A percentile compares a stretch with the other conserved stretches of the same genome.
Evolutionary conservation across 208 protist genomes (phyloP).

Genomic region (Leishmania tropica): DNA sequence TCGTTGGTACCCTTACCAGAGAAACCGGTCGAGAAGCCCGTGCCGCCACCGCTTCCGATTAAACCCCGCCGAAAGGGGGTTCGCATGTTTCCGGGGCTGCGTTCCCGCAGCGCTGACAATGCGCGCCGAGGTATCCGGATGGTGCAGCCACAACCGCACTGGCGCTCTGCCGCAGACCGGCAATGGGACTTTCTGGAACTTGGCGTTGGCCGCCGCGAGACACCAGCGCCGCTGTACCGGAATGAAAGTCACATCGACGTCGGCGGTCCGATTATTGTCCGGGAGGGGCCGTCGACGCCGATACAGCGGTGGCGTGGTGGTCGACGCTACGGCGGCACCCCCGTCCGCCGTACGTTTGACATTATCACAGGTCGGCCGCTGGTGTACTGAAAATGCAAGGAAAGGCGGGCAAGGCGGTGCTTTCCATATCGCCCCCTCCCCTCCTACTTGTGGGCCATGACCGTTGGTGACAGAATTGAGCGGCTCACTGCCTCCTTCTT

Average conservation of each 20-base stretch:
- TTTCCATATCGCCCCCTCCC: no score
- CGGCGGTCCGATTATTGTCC: conserved; percentile 14
- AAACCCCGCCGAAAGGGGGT: conserved; percentile 45
- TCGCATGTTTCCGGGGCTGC: conserved; percentile 51
- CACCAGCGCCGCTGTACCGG: conserved; percentile 23
- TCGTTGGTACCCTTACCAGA: conserved; percentile 58
- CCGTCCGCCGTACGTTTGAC: conserved; percentile 47
- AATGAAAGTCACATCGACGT: conserved; percentile 55
- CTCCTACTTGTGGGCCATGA: neutral
- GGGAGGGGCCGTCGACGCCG: neutral
- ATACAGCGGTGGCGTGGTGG: conserved; percentile 43
- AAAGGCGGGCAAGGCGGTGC: neutral
- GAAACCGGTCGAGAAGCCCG: conserved; percentile 31
- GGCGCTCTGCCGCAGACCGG: conserved; percentile 47
- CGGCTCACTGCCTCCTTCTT: neutral
- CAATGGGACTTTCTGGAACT: conserved; percentile 52
- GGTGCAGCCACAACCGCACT: conserved; percentile 62
- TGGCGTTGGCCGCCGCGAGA: conserved; percentile 31
- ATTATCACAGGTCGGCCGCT: conserved; percentile 69
- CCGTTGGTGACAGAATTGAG: neutral
- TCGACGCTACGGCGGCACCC: conserved; percentile 27
- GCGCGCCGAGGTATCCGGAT: conserved; percentile 55
- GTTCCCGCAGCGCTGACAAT: conserved; percentile 39
- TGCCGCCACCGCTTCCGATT: conserved; percentile 57
- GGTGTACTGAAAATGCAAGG: conserved; percentile 5